Evolutionary conservation across 371 early-diverging fungal genomes (phyloP).

Genomic region (Vairimorpha necatrix): DNA sequence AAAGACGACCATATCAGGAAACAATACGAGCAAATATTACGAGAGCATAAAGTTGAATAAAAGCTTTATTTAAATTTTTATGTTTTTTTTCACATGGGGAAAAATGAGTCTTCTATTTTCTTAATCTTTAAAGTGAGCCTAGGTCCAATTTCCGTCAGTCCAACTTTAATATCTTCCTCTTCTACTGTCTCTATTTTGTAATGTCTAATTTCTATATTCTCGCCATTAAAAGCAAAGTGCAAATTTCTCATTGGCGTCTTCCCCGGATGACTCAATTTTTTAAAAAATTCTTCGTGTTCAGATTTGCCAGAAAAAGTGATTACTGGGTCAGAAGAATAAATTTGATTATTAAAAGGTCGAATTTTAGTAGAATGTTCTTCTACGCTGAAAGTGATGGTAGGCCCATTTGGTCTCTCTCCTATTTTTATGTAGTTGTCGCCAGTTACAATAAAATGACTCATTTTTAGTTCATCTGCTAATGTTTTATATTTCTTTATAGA

Average conservation of each 20-base stretch:
- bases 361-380: slow-evolving; percentile 40
- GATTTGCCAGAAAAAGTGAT: slow-evolving; percentile 41
- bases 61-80: no score
- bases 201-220: slow-evolving; percentile 45
- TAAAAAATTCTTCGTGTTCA: slow-evolving; percentile 21
- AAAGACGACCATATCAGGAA: no score
- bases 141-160: slow-evolving; percentile 52
- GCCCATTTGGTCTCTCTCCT: slow-evolving; percentile 22
- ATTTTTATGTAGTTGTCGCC: slow-evolving; percentile 39
- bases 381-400: slow-evolving; percentile 42
- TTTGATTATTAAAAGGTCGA: slow-evolving; percentile 1
- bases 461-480: slow-evolving; percentile 24
- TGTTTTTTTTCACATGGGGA: not conserved
- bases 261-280: slow-evolving; percentile 7
- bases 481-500: slow-evolving; percentile 12
- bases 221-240: slow-evolving; percentile 36
- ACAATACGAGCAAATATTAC: no score
- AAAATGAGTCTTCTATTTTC: slow-evolving; percentile 35
- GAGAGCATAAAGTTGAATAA: no score
- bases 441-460: slow-evolving; percentile 41
- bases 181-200: slow-evolving; percentile 35
- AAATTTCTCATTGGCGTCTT: slow-evolving; percentile 29
- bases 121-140: slow-evolving; percentile 39
- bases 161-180: slow-evolving; percentile 29
- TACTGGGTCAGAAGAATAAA: slow-evolving; percentile 29